Conservation (phyloP, 768 basidiomycete genomes). For the Tremella mesenterica region DNA sequence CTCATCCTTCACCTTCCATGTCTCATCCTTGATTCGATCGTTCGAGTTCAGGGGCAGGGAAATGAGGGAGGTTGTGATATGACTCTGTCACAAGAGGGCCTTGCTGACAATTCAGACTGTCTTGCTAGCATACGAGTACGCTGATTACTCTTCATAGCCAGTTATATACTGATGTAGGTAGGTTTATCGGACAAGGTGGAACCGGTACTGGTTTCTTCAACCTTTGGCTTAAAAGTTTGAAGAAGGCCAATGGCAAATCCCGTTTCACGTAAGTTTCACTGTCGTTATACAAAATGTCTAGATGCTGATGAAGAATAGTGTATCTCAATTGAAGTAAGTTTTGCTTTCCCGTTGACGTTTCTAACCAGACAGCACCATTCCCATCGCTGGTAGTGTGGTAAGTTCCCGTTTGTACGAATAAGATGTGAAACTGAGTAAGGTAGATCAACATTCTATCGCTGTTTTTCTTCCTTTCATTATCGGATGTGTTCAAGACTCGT, state of each 20-base stretch:
- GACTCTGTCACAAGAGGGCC: background rate
- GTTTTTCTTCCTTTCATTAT: slow-evolving; percentile 4
- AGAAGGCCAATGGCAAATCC: slow-evolving; percentile 1
- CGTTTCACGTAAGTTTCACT: slow-evolving; percentile 1
- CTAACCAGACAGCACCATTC: slow-evolving; percentile 2
- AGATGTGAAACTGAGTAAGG: background rate
- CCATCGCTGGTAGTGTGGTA: slow-evolving; percentile 2
- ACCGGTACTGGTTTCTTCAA: slow-evolving; percentile 7
- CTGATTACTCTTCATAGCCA: no score
- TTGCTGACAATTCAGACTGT: background rate
- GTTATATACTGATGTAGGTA: no score
- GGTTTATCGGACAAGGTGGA: slow-evolving; percentile 2
- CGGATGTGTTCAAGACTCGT: background rate
- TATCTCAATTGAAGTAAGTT: background rate
- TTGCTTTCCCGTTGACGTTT: background rate
- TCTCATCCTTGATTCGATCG: no score
- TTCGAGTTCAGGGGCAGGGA: no score
- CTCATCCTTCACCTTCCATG: no score
- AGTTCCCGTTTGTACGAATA: background rate
- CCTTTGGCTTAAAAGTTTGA: slow-evolving; percentile 8
- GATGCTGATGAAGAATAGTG: background rate
- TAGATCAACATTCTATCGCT: slow-evolving; percentile 6
- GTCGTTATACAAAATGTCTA: background rate
- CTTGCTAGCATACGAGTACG: background rate
- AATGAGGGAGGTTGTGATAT: no score